These are phyloP conservation scores for Tetracladium marchalianum DNA, from an alignment of 495 filamentous ascomycete species.

Conservation along the genomic window DNA sequence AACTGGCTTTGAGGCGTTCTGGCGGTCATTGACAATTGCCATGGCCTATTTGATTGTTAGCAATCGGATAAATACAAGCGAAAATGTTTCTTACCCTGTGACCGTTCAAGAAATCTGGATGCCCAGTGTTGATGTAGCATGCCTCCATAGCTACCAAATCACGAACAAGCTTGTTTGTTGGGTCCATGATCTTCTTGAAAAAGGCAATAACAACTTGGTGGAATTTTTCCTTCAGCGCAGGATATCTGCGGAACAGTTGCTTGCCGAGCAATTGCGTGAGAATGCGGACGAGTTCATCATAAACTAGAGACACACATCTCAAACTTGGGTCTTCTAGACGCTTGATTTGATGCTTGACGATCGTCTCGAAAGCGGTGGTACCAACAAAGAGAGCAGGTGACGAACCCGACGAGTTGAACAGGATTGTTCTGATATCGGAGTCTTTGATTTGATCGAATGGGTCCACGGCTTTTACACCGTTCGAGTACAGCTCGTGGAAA, in stretches of 20 bases:
- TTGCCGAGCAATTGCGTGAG: slow-evolving; percentile 83
- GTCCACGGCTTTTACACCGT: slow-evolving; percentile 96
- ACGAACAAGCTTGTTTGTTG: slow-evolving; percentile 90
- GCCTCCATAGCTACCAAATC: slow-evolving; percentile 94
- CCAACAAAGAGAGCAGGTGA: slow-evolving; percentile 97
- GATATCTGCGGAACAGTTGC: slow-evolving; percentile 85
- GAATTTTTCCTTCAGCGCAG: slow-evolving; percentile 90
- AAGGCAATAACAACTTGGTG: slow-evolving; percentile 89
- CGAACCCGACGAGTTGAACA: slow-evolving; percentile 97
- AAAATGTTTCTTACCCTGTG: slow-evolving; percentile 46
- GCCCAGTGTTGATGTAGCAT: slow-evolving; percentile 96
- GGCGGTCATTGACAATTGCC: slow-evolving; percentile 91
- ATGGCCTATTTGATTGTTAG: slow-evolving; percentile 54
- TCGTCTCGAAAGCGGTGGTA: slow-evolving; percentile 93
- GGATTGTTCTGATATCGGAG: slow-evolving; percentile 89
- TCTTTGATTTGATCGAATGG: slow-evolving; percentile 98
- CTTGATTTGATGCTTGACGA: slow-evolving; percentile 98
- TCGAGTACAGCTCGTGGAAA: slow-evolving; percentile 96
- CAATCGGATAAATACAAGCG: slow-evolving; percentile 7
- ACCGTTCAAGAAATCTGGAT: slow-evolving; percentile 96
- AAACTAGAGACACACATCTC: slow-evolving; percentile 94
- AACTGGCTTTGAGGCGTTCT: slow-evolving; percentile 70
- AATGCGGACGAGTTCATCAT: slow-evolving; percentile 96
- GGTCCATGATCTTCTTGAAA: slow-evolving; percentile 96
- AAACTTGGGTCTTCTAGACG: slow-evolving; percentile 90